Base-by-base conservation (phyloP, 352 stramenopile species). In the Globisporangium lucens region DNA sequence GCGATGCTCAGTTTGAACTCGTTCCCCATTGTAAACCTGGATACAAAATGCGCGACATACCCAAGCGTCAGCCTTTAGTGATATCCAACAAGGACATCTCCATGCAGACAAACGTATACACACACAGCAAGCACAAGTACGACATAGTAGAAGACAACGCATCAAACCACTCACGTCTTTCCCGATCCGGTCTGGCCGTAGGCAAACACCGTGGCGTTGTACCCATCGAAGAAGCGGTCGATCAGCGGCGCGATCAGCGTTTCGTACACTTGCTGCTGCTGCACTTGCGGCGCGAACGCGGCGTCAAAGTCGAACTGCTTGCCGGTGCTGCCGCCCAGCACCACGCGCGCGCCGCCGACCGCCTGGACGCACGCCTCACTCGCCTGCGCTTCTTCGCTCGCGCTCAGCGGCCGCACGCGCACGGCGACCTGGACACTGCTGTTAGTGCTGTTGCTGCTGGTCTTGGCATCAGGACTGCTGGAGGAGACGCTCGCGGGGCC, bases 11-110 rank as follows among this genome's bases (percentile, higher is more conserved):
- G 56, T 30, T 73, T 75, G 55, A 93, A 86, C 33, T 94, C 80
- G 63, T 92, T 95, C 58, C 95, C 96, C 95, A 99, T 99, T 0
- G 97, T 99, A 71, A 93, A 98, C 8, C 92, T 98, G 75, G n/a
- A 29, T 20, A 53, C 1, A n/a, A 3, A 27, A 41, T 8, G 83
- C 75, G 24, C 49, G 24, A 58, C n/a, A n/a, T 41, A 12, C 6
- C 6, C 6, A 47, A 41, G 41, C 41, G 2, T 51, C 4, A 51
- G 20, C 43, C 6, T 51, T 22, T 17, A 7, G 22, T 12, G 43
- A 22, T 2, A 51, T 20, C 17, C 17, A 24, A 6, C 43, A 51
- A 8, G 43, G 17, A 10, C 17, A 22, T 24, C 17, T 51, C 17
- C 9, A 12, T 51, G 9, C 43, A 51, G 22, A 24, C 41, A 13